Percentiles rank a stretch among this genome's conserved stretches.
These are phyloP conservation scores for Rhizopus microsporus DNA, from an alignment of 371 early-diverging fungal species.

Conservation along the genomic window DNA sequence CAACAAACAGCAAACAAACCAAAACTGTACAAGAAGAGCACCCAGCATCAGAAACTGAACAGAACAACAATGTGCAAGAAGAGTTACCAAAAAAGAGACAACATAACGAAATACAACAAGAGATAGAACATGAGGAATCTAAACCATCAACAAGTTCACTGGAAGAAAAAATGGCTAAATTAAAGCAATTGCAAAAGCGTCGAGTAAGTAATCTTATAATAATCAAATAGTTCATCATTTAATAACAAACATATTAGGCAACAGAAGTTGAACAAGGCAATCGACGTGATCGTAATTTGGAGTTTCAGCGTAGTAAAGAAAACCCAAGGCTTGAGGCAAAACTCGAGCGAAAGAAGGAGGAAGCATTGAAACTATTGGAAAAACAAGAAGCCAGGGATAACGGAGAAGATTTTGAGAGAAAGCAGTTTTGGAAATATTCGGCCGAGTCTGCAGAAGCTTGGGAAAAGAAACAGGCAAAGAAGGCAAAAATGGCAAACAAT, in stretches of 20 bases:
- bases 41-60: neutral
- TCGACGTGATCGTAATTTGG: constrained; percentile 76
- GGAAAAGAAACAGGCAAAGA: constrained; percentile 78
- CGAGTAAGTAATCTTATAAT: constrained; percentile 30
- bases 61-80: neutral
- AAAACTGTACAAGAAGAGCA: neutral
- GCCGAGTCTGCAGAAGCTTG: constrained; percentile 87
- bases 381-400: constrained; percentile 65
- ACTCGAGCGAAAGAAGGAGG: constrained; percentile 69
- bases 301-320: constrained; percentile 74
- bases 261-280: constrained; percentile 71
- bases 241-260: constrained; percentile 26
- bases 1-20: neutral
- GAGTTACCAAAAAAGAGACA: neutral
- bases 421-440: constrained; percentile 80
- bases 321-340: constrained; percentile 68
- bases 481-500: constrained; percentile 63
- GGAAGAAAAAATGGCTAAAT: constrained; percentile 52
- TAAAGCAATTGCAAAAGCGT: constrained; percentile 56
- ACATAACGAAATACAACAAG: neutral
- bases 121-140: neutral
- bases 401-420: constrained; percentile 84
- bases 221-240: neutral
- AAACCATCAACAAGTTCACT: constrained; percentile 13
- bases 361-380: constrained; percentile 71